Evolutionary conservation across 2,329 filamentous ascomycete genomes (phyloP).

Genomic region (Ophiostoma quercus): DNA sequence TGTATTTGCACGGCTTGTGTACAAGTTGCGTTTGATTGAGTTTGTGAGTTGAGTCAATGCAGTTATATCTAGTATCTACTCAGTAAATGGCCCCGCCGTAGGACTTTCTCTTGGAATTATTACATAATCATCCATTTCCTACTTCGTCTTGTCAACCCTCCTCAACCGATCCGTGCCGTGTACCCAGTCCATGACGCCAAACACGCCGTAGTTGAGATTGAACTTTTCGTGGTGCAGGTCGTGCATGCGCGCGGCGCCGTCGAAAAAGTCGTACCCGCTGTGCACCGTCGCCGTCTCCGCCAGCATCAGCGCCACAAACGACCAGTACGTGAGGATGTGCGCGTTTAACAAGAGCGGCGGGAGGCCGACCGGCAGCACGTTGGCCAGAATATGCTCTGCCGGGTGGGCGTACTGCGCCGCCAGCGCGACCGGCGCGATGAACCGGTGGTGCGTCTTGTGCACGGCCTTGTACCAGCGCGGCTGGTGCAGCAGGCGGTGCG

Average conservation of each 20-base stretch:
- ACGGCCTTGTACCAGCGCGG: constrained; percentile 45
- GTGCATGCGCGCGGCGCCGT: constrained; percentile 45
- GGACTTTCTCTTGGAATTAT: background rate
- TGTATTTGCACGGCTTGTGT: too few relatives aligned
- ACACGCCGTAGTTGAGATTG: constrained; percentile 48
- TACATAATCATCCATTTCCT: background rate
- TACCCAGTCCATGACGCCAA: constrained; percentile 49
- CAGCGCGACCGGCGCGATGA: constrained; percentile 51
- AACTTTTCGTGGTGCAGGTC: constrained; percentile 56
- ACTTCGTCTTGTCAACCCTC: background rate
- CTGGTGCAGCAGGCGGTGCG: constrained; percentile 45
- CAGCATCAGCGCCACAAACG: constrained; percentile 45
- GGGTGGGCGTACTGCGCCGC: constrained; percentile 54
- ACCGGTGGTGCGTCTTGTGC: constrained; percentile 54
- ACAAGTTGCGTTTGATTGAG: too few relatives aligned
- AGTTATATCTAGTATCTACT: background rate
- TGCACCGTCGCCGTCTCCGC: constrained; percentile 50
- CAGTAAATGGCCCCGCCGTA: background rate
- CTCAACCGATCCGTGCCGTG: constrained; percentile 41
- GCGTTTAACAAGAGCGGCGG: constrained; percentile 35
- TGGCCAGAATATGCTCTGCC: constrained; percentile 47
- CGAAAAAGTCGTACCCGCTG: constrained; percentile 53
- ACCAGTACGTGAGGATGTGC: constrained; percentile 51
- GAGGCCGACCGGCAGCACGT: background rate
- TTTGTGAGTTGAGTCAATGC: too few relatives aligned